phyloP scores from a whole-genome alignment of 495 filamentous ascomycete species.

The Chaetomium fimeti region DNA sequence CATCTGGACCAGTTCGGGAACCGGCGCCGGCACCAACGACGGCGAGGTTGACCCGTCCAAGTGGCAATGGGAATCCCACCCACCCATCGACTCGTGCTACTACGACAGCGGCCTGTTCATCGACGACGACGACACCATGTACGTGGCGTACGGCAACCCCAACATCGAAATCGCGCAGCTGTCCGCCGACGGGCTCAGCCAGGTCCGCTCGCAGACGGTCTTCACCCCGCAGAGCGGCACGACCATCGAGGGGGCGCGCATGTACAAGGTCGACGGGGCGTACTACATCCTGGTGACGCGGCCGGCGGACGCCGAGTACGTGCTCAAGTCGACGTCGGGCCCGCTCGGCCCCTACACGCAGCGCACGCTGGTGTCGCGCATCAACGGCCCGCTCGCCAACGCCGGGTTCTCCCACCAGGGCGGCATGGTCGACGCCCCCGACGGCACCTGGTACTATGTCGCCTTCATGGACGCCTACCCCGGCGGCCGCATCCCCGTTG shows the following conservation, averaged over 20 bases:
- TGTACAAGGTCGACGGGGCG: slow-evolving; percentile 55
- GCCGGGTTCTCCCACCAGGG: slow-evolving; percentile 55
- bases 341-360: slow-evolving; percentile 48
- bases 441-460: slow-evolving; percentile 59
- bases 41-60: slow-evolving; percentile 21
- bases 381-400: slow-evolving; percentile 43
- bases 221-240: slow-evolving; percentile 36
- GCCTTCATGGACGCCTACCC: slow-evolving; percentile 57
- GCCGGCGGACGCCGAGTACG: slow-evolving; percentile 47
- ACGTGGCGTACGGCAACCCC: slow-evolving; percentile 55
- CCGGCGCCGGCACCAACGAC: slow-evolving; percentile 17
- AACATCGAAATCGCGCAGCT: slow-evolving; percentile 53
- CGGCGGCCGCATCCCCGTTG: slow-evolving; percentile 55
- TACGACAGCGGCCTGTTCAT: slow-evolving; percentile 60
- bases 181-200: slow-evolving; percentile 44
- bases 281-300: slow-evolving; percentile 56
- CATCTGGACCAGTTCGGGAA: slow-evolving; percentile 50
- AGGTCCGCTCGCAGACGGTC: slow-evolving; percentile 42
- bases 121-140: slow-evolving; percentile 56
- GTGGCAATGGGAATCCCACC: slow-evolving; percentile 37
- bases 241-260: slow-evolving; percentile 55
- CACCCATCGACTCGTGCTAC: slow-evolving; percentile 49
- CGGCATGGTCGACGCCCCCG: slow-evolving; percentile 52
- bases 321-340: slow-evolving; percentile 46
- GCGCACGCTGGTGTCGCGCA: slow-evolving; percentile 38